These are phyloP conservation scores for Catharanthus roseus DNA, from an alignment of 257 asterid genomes.

Conservation along the genomic window DNA sequence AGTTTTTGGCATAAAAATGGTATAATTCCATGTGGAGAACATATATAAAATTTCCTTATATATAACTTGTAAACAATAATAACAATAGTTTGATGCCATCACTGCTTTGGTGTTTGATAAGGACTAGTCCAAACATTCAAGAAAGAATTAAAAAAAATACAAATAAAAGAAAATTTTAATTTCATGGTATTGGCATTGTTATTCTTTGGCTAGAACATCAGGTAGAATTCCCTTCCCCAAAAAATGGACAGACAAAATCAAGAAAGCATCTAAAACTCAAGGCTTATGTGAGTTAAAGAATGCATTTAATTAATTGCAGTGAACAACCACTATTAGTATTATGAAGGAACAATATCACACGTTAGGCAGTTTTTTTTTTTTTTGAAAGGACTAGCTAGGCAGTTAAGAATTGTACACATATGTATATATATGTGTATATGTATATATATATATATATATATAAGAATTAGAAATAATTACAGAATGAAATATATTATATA, in stretches of 20 bases:
- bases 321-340: too few relatives aligned
- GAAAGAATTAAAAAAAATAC: neutral
- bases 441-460: too few relatives aligned
- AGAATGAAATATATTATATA: too few relatives aligned
- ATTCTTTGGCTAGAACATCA: neutral
- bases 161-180: neutral
- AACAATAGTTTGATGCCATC: neutral
- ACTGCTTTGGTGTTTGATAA: constrained; percentile 1
- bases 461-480: too few relatives aligned
- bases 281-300: too few relatives aligned
- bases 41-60: neutral
- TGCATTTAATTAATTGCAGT: too few relatives aligned
- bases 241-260: neutral
- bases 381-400: too few relatives aligned
- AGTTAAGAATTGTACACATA: too few relatives aligned
- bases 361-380: too few relatives aligned
- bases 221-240: neutral
- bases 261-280: neutral
- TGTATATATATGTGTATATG: too few relatives aligned
- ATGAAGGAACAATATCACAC: too few relatives aligned
- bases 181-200: neutral
- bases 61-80: too few relatives aligned
- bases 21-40: neutral
- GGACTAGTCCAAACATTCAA: neutral
- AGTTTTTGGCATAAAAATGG: neutral